A percentile compares a stretch with the other conserved stretches of the same genome.
phyloP scores from a whole-genome alignment of 164 flowering plant genomes.

The Magnolia officinalis region DNA sequence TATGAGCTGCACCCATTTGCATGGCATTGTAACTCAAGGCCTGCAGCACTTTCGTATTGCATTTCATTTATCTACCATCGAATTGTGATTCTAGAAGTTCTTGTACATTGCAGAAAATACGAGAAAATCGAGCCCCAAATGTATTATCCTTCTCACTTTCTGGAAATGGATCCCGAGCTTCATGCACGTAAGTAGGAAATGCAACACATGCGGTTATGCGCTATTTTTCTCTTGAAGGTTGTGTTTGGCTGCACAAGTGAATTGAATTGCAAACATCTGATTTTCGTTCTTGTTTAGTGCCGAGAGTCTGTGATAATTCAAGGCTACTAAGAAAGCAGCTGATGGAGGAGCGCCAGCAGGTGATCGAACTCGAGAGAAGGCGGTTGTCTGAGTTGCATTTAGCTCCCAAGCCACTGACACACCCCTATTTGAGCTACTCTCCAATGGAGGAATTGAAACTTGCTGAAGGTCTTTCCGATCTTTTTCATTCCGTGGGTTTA shows the following conservation, averaged over 20 bases:
- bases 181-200: slow-evolving; percentile 43
- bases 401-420: slow-evolving; percentile 28
- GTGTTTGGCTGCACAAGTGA: not conserved
- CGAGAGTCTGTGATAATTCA: slow-evolving; percentile 40
- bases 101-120: slow-evolving; percentile 42
- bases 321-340: slow-evolving; percentile 42
- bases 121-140: slow-evolving; percentile 44
- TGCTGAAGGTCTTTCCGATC: too few species aligned
- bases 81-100: not conserved
- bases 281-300: slow-evolving; percentile 24
- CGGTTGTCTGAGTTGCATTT: slow-evolving; percentile 43
- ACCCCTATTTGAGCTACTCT: slow-evolving; percentile 30
- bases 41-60: too few species aligned
- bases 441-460: slow-evolving; percentile 40
- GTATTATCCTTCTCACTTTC: slow-evolving; percentile 30
- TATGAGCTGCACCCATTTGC: too few species aligned
- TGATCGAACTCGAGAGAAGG: slow-evolving; percentile 47
- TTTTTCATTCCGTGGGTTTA: too few species aligned
- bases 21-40: too few species aligned
- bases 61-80: too few species aligned
- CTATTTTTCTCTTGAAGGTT: not conserved
- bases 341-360: slow-evolving; percentile 52
- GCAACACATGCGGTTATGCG: not conserved
- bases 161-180: slow-evolving; percentile 45
- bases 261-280: not conserved